Evolutionary conservation across 148 eudicot species (phyloP), one percentile per base, ranked within the genome.

Genomic region (Fallopia convolvulus): DNA sequence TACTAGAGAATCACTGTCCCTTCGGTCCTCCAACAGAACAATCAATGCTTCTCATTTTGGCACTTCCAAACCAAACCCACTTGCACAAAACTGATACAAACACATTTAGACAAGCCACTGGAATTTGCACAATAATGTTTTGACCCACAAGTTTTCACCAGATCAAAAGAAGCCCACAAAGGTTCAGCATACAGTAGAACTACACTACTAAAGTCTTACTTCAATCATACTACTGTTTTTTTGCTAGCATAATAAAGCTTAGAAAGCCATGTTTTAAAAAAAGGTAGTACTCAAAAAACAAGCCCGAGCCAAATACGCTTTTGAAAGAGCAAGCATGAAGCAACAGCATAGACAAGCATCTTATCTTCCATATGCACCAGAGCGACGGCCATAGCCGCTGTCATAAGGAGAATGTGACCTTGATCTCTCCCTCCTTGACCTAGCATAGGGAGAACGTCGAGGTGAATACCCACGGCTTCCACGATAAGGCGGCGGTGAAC

Each of bases 381-480:
- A 86, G 75, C 99, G 97, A 75, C 90, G 96, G 23, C 83, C 83
- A 81, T 95, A 95, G 78, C 82, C 86, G 79, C 97, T 86, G 42
- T 85, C 90, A 80, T 90, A 88, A 39, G 96, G 98, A 12, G 99
- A 92, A 80, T 91, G 92, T 26, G 97, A 94, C 84, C 94, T 84
- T 63, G 97, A 90, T 39, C 99, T 81, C 58, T 89, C 94, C 84
- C 97, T 89, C 86, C 97, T 91, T 70, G 99, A 92, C 75, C 97
- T 94, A 39, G 92, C 92, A 80, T 87, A 88, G 44, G 72, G 10
- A 72, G 95, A 90, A 23, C 85, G 87, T 36, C 91, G 85, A 40
- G 95, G 94, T 10, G 97, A 94, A 79, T 89, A 92, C 70, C 89
- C 97, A 30, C 92, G 89, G 39, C 94, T 79, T 66, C 93, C 88